A percentile compares a stretch with the other conserved stretches of the same genome.
Conservation (phyloP, 2,329 filamentous ascomycete species). For the Aureobasidium sp. region DNA sequence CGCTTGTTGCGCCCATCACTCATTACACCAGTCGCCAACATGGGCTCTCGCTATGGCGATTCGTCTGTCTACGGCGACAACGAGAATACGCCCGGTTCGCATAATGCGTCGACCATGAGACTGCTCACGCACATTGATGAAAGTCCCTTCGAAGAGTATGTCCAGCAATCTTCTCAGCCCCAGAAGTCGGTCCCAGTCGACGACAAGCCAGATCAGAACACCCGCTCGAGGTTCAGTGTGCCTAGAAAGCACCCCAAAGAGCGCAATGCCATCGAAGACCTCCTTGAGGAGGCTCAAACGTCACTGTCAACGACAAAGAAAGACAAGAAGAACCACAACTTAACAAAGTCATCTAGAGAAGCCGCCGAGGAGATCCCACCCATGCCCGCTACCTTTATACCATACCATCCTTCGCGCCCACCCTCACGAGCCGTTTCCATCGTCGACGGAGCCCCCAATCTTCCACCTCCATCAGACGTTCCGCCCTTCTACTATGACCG, state of each 20-base stretch:
- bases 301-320: background rate
- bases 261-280: slow-evolving; percentile 16
- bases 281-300: slow-evolving; percentile 9
- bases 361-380: slow-evolving; percentile 15
- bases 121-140: slow-evolving; percentile 43
- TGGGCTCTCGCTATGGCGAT: slow-evolving; percentile 27
- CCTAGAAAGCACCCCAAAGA: slow-evolving; percentile 21
- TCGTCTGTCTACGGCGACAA: slow-evolving; percentile 40
- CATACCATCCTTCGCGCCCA: slow-evolving; percentile 38
- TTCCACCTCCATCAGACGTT: slow-evolving; percentile 53
- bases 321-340: slow-evolving; percentile 4
- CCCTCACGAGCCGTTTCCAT: slow-evolving; percentile 45
- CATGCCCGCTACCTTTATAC: slow-evolving; percentile 16
- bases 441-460: slow-evolving; percentile 42
- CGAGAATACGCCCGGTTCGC: slow-evolving; percentile 31
- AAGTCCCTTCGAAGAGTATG: slow-evolving; percentile 35
- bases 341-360: slow-evolving; percentile 19
- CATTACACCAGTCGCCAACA: background rate
- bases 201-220: background rate
- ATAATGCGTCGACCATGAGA: slow-evolving; percentile 43
- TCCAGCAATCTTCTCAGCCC: slow-evolving; percentile 24
- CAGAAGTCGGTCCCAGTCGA: slow-evolving; percentile 10
- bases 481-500: slow-evolving; percentile 58
- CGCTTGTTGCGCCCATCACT: background rate
- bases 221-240: slow-evolving; percentile 21